Percentiles rank a stretch among this genome's conserved stretches.
Evolutionary conservation across 768 basidiomycete species (phyloP).

Genomic region (Lentinula detonsa): DNA sequence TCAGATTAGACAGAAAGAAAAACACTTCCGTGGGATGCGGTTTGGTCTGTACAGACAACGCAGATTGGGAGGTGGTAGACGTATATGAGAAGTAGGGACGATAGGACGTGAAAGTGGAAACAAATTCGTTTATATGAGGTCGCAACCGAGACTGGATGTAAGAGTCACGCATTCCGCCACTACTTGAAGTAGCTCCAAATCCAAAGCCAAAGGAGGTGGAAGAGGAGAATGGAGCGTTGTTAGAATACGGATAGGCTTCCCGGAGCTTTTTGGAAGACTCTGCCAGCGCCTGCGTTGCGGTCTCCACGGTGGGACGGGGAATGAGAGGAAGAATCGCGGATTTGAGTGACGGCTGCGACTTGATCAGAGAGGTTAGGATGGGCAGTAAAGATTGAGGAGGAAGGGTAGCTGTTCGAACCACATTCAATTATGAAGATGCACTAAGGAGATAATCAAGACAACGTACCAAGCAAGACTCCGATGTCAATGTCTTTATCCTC

Average conservation of each 20-base stretch:
- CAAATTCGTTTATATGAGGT: slow-evolving; percentile 72
- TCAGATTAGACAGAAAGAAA: slow-evolving; percentile 61
- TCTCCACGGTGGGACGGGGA: slow-evolving; percentile 78
- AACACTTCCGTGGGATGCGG: slow-evolving; percentile 73
- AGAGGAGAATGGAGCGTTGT: slow-evolving; percentile 25
- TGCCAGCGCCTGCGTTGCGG: slow-evolving; percentile 61
- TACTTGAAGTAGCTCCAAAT: slow-evolving; percentile 12
- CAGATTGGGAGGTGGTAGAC: slow-evolving; percentile 24
- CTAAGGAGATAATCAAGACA: neutral
- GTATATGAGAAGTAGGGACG: slow-evolving; percentile 76
- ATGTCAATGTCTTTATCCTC: slow-evolving; percentile 68
- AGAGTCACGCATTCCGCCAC: slow-evolving; percentile 68
- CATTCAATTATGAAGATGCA: slow-evolving; percentile 5
- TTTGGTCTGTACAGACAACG: slow-evolving; percentile 53
- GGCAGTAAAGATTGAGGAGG: slow-evolving; percentile 75
- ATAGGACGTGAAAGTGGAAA: slow-evolving; percentile 72
- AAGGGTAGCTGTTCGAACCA: slow-evolving; percentile 55
- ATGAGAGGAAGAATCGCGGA: slow-evolving; percentile 68
- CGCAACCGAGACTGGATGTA: slow-evolving; percentile 73
- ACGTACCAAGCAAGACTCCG: slow-evolving; percentile 73
- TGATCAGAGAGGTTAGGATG: slow-evolving; percentile 62
- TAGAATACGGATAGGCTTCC: slow-evolving; percentile 83
- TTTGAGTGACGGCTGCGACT: slow-evolving; percentile 66
- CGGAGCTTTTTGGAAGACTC: slow-evolving; percentile 67
- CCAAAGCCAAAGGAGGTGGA: slow-evolving; percentile 18